Base-by-base conservation (phyloP, 306 rosid species). In the Pyrus communis region DNA sequence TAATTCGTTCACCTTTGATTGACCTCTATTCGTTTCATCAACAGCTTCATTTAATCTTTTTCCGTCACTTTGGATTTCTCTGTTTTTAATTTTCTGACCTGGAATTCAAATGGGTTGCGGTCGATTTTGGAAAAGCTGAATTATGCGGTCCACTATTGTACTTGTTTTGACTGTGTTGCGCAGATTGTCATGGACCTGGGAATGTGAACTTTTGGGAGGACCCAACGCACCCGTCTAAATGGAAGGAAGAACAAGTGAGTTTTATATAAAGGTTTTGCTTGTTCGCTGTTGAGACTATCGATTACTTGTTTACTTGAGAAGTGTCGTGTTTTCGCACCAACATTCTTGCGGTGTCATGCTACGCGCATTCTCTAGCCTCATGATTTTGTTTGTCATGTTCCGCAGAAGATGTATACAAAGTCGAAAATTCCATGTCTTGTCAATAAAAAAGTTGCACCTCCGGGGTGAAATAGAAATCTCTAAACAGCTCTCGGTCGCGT, bases 201-300 rank as follows among this genome's bases (percentile, higher is more conserved):
- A 91, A 78, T 89, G 93, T 87, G 85, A 89, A 86, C 84, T 80
- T 80, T 77, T 91, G 93, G 92, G 59, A 89, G 79, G 92, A 85
- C 70, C 93, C 92, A 9, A 2, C 82, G 80, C 73, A 58, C 76
- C 97, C 97, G 33, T 84, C 93, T 11, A 87, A 82, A 72, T 91
- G 97, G 97, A 91, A 86, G 78, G 76, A 86, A 85, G 93, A 89
- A 58, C 97, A 89, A 17, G 91, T 86, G 70, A 86, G 88, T 70
- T 51, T 51, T 49, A 10, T 60, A 51, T 31, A 13, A 42, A 28
- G 46, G 8, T 27, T 28, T 66, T 66, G 64, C 18, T 75, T 4
- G 22, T 22, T 49, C 27, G 12, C 51, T 38, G 17, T 10, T 0
- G 5, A 67, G 71, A 66, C 35, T 31, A 30, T n/a, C 15, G 27